These are phyloP conservation scores for Fusarium pseudograminearum DNA, from an alignment of 2,329 filamentous ascomycete genomes.

Conservation along the genomic window DNA sequence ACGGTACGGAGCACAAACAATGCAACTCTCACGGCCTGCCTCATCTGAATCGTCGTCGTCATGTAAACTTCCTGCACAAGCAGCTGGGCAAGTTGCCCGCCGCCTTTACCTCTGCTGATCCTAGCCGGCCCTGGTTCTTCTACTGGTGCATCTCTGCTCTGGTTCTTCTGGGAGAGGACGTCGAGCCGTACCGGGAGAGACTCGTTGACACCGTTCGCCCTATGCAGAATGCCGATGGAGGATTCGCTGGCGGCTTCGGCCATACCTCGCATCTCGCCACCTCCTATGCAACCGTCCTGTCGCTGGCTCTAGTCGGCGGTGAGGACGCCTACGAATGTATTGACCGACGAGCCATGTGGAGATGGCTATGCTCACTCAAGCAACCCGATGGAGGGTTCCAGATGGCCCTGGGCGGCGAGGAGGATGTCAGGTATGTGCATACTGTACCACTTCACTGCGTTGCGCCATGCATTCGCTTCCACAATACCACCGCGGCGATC, in stretches of 20 bases:
- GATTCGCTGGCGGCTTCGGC: constrained; percentile 93
- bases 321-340: constrained; percentile 79
- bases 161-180: constrained; percentile 80
- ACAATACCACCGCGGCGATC: constrained; percentile 23
- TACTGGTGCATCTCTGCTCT: constrained; percentile 91
- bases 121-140: constrained; percentile 91
- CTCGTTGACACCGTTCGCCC: constrained; percentile 80
- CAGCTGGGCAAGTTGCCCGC: constrained; percentile 73
- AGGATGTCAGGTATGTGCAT: constrained; percentile 81
- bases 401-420: constrained; percentile 87
- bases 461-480: constrained; percentile 1
- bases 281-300: constrained; percentile 86
- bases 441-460: constrained; percentile 12
- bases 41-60: constrained; percentile 73
- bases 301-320: constrained; percentile 82
- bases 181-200: constrained; percentile 72
- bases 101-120: constrained; percentile 80
- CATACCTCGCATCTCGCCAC: constrained; percentile 90
- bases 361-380: constrained; percentile 88
- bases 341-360: constrained; percentile 88
- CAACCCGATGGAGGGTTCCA: constrained; percentile 90
- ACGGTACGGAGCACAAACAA: constrained; percentile 61
- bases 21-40: constrained; percentile 81
- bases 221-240: constrained; percentile 85
- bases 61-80: constrained; percentile 72